Conservation (phyloP, 345 rosid genomes). For the Heritiera fomes region DNA sequence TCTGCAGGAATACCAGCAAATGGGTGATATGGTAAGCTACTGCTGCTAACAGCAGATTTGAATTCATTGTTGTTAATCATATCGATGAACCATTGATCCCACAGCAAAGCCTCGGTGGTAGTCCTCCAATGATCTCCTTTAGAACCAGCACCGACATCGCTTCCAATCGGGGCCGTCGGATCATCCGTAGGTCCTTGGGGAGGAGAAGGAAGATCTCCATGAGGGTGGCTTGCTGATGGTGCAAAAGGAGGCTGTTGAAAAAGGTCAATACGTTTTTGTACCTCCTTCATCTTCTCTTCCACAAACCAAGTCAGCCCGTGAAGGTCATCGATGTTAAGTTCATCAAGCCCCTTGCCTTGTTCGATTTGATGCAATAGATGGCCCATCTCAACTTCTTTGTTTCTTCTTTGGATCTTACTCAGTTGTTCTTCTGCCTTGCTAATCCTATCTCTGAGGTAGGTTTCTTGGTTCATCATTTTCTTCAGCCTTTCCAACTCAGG, state of each 20-base stretch:
- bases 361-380: constrained; percentile 27
- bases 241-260: constrained; percentile 20
- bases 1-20: too few species aligned
- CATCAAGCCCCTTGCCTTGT: constrained; percentile 12
- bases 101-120: not conserved
- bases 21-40: too few species aligned
- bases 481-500: constrained; percentile 33
- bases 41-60: too few species aligned
- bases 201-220: not conserved
- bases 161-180: not conserved
- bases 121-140: not conserved
- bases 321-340: constrained; percentile 12
- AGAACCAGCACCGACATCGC: too few species aligned
- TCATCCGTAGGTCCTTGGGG: not conserved
- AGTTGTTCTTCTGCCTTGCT: constrained; percentile 23
- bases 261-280: constrained; percentile 21
- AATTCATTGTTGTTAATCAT: not conserved
- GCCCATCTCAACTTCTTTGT: constrained; percentile 20
- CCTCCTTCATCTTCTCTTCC: constrained; percentile 27
- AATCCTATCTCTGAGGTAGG: constrained; percentile 32
- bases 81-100: constrained; percentile 13
- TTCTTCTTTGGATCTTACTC: constrained; percentile 23
- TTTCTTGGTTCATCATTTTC: constrained; percentile 41
- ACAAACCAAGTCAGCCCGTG: constrained; percentile 24
- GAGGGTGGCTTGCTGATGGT: not conserved